Percentiles rank a stretch among this genome's conserved stretches.
Evolutionary conservation across 768 basidiomycete species (phyloP).

Genomic region (Ramaria sp.): DNA sequence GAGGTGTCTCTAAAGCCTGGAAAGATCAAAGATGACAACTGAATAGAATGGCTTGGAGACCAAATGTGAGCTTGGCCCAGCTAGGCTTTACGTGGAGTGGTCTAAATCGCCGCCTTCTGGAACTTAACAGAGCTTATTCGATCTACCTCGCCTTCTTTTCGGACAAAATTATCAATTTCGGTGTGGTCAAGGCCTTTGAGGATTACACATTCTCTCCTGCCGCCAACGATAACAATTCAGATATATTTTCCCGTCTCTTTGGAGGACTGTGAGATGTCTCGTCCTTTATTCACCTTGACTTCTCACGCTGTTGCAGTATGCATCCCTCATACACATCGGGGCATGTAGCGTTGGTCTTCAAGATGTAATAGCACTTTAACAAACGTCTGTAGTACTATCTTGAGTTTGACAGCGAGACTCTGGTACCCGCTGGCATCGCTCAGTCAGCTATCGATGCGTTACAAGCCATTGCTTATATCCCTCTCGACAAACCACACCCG

Average conservation of each 20-base stretch:
- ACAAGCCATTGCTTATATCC: slow-evolving; percentile 8
- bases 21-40: slow-evolving; percentile 32
- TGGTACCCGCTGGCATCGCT: slow-evolving; percentile 30
- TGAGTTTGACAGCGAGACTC: not conserved
- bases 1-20: slow-evolving; percentile 14
- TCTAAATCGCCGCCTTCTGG: slow-evolving; percentile 20
- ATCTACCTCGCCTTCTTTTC: slow-evolving; percentile 25
- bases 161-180: slow-evolving; percentile 25
- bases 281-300: not conserved
- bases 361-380: slow-evolving; percentile 2
- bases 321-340: slow-evolving; percentile 49
- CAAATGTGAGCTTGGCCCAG: slow-evolving; percentile 25
- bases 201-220: slow-evolving; percentile 33
- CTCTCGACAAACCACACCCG: slow-evolving; percentile 18
- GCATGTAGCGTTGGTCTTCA: slow-evolving; percentile 16
- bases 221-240: slow-evolving; percentile 21
- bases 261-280: slow-evolving; percentile 22
- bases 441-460: slow-evolving; percentile 33
- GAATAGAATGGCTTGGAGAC: slow-evolving; percentile 38
- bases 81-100: too few relatives aligned
- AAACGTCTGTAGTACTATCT: not conserved
- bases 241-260: slow-evolving; percentile 25
- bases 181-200: slow-evolving; percentile 32
- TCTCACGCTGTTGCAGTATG: slow-evolving; percentile 21
- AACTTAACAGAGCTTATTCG: slow-evolving; percentile 25